phyloP scores from a whole-genome alignment of 2,329 filamentous ascomycete genomes.

The Cytospora piceicola region DNA sequence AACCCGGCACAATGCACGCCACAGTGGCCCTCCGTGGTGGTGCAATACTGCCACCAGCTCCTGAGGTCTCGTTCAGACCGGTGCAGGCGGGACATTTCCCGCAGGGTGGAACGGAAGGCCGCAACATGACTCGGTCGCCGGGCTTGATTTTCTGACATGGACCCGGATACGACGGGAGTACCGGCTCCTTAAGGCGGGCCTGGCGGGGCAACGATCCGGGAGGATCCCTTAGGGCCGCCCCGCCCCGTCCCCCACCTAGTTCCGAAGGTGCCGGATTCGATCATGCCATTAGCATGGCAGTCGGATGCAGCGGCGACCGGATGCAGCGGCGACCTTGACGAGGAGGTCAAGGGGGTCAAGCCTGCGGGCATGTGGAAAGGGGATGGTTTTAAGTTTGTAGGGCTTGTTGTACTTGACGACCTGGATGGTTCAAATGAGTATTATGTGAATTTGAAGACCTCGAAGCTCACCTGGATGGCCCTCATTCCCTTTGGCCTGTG shows the following conservation, averaged over 20 bases:
- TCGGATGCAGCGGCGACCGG: slow-evolving; percentile 61
- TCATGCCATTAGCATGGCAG: slow-evolving; percentile 67
- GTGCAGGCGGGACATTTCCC: slow-evolving; percentile 56
- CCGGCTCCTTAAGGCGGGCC: slow-evolving; percentile 62
- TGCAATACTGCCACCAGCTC: slow-evolving; percentile 58
- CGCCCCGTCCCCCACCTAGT: too few relatives aligned
- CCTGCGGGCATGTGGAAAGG: slow-evolving; percentile 52
- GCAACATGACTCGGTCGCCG: slow-evolving; percentile 61
- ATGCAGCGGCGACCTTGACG: slow-evolving; percentile 62
- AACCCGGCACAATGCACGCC: slow-evolving; percentile 57
- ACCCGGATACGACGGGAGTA: slow-evolving; percentile 54
- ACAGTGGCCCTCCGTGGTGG: slow-evolving; percentile 46
- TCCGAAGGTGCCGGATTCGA: slow-evolving; percentile 52
- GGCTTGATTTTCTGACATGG: slow-evolving; percentile 46
- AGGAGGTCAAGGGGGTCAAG: slow-evolving; percentile 59
- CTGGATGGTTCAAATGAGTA: slow-evolving; percentile 29
- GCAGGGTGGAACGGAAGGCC: slow-evolving; percentile 57
- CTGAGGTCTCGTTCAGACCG: slow-evolving; percentile 48
- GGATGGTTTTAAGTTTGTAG: slow-evolving; percentile 55
- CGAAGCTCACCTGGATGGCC: slow-evolving; percentile 21
- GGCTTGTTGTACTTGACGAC: slow-evolving; percentile 54
- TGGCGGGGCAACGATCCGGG: slow-evolving; percentile 58
- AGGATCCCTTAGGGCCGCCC: too few relatives aligned
- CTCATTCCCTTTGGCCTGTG: slow-evolving; percentile 20
- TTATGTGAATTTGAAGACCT: not conserved